These are phyloP conservation scores for Penicillium italicum DNA, from an alignment of 2,329 filamentous ascomycete genomes.

Conservation along the genomic window DNA sequence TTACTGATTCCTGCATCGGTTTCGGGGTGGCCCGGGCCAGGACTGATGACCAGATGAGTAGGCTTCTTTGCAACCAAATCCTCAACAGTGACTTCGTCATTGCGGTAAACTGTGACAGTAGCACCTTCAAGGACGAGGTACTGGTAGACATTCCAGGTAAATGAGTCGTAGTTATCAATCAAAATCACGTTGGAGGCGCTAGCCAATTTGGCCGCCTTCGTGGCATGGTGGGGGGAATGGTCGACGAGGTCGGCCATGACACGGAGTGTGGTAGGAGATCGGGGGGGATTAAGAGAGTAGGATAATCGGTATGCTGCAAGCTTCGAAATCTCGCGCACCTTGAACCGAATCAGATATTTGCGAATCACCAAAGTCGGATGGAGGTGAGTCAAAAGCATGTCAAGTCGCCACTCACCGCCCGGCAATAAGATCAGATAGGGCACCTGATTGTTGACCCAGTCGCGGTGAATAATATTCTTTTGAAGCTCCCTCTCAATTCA, in stretches of 20 bases:
- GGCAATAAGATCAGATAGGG: constrained; percentile 38
- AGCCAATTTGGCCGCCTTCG: constrained; percentile 66
- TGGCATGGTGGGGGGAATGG: constrained; percentile 77
- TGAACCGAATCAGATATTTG: background rate
- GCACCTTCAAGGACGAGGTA: constrained; percentile 96
- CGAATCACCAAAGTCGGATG: background rate
- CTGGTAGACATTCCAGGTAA: constrained; percentile 99
- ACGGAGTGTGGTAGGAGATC: constrained; percentile 10
- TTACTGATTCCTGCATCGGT: constrained; percentile 92
- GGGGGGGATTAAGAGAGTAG: background rate
- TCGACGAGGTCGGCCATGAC: constrained; percentile 57
- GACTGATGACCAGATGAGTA: constrained; percentile 91
- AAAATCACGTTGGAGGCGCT: constrained; percentile 87
- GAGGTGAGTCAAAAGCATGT: constrained; percentile 15
- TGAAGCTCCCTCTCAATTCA: constrained; percentile 26
- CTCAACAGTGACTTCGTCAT: constrained; percentile 84
- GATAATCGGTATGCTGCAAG: background rate
- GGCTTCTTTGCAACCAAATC: constrained; percentile 79
- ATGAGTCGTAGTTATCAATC: constrained; percentile 99
- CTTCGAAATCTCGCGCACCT: background rate
- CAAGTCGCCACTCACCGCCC: constrained; percentile 29
- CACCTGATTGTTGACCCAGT: constrained; percentile 38
- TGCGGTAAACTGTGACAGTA: constrained; percentile 81
- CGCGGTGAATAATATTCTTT: constrained; percentile 32
- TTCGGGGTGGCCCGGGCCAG: constrained; percentile 86